A percentile compares a stretch with the other conserved stretches of the same genome.
Conservation (phyloP, 306 rosid species). For the Cucumis hystrix region DNA sequence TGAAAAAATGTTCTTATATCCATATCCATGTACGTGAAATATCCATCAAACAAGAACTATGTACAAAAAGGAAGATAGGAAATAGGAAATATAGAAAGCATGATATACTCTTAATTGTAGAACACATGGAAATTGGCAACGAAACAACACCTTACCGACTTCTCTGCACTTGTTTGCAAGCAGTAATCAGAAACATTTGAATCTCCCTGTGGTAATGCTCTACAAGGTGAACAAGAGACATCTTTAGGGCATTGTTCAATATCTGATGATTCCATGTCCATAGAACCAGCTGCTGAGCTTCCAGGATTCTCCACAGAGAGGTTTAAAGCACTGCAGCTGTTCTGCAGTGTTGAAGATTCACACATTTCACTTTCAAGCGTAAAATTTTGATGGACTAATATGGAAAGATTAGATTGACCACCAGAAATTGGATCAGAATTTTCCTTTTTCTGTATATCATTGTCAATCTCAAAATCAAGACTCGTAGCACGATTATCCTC, state of each 20-base stretch:
- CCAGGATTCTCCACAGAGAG: constrained; percentile 18
- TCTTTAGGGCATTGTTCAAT: constrained; percentile 40
- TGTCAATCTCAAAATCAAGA: constrained; percentile 10
- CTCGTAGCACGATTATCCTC: constrained; percentile 3
- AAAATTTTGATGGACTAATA: constrained; percentile 15
- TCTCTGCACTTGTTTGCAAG: background rate
- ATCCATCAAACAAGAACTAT: background rate
- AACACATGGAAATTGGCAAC: constrained; percentile 12
- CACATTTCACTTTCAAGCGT: constrained; percentile 14
- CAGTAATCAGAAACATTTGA: background rate
- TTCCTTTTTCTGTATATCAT: constrained; percentile 18
- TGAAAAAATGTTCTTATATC: background rate
- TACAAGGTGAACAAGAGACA: constrained; percentile 27
- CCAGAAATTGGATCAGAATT: constrained; percentile 13
- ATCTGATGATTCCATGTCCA: constrained; percentile 35
- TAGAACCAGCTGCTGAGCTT: constrained; percentile 24
- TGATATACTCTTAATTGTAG: background rate
- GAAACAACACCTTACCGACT: constrained; percentile 12
- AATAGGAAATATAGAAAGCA: background rate
- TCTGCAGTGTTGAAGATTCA: constrained; percentile 12
- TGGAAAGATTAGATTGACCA: constrained; percentile 12
- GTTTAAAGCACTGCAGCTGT: constrained; percentile 17
- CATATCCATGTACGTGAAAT: background rate
- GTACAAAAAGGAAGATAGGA: background rate
- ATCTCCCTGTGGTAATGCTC: constrained; percentile 15